Evolutionary conservation across 2,329 filamentous ascomycete species (phyloP).

Genomic region (Seiridium cupressi): DNA sequence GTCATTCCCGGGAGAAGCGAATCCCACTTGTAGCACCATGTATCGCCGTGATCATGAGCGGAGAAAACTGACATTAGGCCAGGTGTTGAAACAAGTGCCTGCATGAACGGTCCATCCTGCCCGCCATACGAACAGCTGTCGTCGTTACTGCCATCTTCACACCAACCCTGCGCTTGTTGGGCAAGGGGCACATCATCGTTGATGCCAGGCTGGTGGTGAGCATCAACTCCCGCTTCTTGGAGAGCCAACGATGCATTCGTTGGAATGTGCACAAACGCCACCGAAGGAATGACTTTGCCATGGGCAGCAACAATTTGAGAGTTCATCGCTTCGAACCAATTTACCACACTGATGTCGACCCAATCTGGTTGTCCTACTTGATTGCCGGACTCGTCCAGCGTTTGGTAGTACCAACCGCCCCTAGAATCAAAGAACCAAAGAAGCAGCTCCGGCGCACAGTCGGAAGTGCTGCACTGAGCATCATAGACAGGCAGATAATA

Average conservation of each 20-base stretch:
- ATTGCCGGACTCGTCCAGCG: constrained; percentile 25
- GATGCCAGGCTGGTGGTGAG: constrained; percentile 39
- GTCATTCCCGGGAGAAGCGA: constrained; percentile 22
- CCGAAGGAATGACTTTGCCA: constrained; percentile 37
- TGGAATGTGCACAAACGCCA: constrained; percentile 50
- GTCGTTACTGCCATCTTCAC: constrained; percentile 34
- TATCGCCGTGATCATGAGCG: constrained; percentile 65
- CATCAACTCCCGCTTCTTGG: constrained; percentile 35
- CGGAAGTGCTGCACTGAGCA: constrained; percentile 25
- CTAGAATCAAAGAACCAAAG: constrained; percentile 73
- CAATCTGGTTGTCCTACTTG: constrained; percentile 37
- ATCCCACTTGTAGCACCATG: constrained; percentile 56
- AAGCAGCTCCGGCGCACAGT: constrained; percentile 42
- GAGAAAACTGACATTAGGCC: constrained; percentile 59
- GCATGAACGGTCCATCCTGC: constrained; percentile 62
- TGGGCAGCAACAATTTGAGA: constrained; percentile 26
- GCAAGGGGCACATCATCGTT: constrained; percentile 41
- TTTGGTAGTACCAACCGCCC: constrained; percentile 53
- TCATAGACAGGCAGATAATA: constrained; percentile 46
- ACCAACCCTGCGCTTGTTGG: constrained; percentile 43
- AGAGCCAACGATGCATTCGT: constrained; percentile 39
- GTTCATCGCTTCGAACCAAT: constrained; percentile 40
- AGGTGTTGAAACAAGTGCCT: constrained; percentile 51
- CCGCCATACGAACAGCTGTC: constrained; percentile 40
- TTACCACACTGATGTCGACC: constrained; percentile 42